These are phyloP conservation scores for Aspergillus wentii DNA, from an alignment of 495 filamentous ascomycete genomes.

Conservation along the genomic window DNA sequence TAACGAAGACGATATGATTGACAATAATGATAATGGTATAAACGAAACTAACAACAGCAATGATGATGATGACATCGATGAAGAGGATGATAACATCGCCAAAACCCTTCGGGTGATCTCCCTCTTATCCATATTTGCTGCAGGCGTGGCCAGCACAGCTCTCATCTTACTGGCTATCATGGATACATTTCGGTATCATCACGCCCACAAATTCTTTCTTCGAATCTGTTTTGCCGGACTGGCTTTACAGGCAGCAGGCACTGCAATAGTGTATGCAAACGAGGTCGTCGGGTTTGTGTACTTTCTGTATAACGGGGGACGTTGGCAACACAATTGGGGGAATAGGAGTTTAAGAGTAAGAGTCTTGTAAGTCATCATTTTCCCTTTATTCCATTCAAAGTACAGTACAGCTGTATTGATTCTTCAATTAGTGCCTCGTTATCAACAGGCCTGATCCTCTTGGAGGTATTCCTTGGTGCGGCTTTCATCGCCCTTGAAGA, in stretches of 20 bases:
- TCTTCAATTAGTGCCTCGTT: constrained; percentile 12
- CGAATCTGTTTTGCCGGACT: constrained; percentile 14
- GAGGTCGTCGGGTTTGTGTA: constrained; percentile 14
- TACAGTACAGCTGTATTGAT: background rate
- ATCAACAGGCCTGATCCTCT: constrained; percentile 14
- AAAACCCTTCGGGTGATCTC: constrained; percentile 15
- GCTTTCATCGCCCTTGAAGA: constrained; percentile 13
- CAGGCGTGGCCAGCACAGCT: constrained; percentile 13
- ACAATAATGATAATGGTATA: background rate
- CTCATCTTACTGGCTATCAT: constrained; percentile 16
- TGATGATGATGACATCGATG: constrained; percentile 4
- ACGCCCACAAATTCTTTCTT: constrained; percentile 15
- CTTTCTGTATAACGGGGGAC: constrained; percentile 10
- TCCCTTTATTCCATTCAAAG: background rate
- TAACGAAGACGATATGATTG: background rate
- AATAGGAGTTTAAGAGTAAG: constrained; percentile 10
- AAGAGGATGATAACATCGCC: constrained; percentile 9
- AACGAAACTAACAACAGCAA: background rate
- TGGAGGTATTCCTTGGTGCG: constrained; percentile 14
- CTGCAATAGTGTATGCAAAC: constrained; percentile 18
- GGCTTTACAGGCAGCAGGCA: constrained; percentile 15
- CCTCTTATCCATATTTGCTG: constrained; percentile 14
- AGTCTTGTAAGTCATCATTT: constrained; percentile 10
- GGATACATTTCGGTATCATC: constrained; percentile 20
- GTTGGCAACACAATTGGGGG: constrained; percentile 12